Percentiles rank a stretch among this genome's conserved stretches.
These are phyloP conservation scores for Bidens hawaiensis DNA, from an alignment of 140 eudicot genomes.

Conservation along the genomic window DNA sequence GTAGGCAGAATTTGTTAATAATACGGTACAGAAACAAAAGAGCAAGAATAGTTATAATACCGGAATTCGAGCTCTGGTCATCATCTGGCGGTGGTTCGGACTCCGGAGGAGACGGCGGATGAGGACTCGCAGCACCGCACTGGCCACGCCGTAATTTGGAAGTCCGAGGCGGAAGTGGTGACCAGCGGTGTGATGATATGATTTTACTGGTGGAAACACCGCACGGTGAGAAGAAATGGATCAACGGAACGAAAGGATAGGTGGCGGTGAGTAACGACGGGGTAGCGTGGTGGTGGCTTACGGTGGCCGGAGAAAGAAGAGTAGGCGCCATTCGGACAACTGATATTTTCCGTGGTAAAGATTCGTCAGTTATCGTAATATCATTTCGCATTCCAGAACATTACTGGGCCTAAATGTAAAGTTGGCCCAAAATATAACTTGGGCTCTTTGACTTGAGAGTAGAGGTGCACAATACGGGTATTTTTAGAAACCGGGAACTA, in stretches of 20 bases:
- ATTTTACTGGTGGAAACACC: constrained; percentile 7
- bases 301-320: constrained; percentile 20
- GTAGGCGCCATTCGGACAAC: constrained; percentile 24
- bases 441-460: too few species aligned
- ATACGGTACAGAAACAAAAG: neutral
- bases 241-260: neutral
- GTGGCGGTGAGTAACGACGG: constrained; percentile 10
- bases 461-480: too few species aligned
- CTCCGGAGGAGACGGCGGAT: constrained; percentile 46
- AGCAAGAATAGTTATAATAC: constrained; percentile 16
- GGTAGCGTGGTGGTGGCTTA: constrained; percentile 18
- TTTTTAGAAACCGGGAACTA: too few species aligned
- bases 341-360: constrained; percentile 18
- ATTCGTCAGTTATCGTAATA: neutral
- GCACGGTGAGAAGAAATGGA: neutral
- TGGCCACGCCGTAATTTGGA: constrained; percentile 31
- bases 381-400: neutral
- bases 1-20: neutral
- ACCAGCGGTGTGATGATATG: constrained; percentile 25
- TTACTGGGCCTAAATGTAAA: neutral
- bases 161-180: constrained; percentile 16
- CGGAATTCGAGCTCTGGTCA: constrained; percentile 28
- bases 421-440: neutral
- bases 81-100: constrained; percentile 49
- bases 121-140: constrained; percentile 41